phyloP scores from a whole-genome alignment of 2,329 filamentous ascomycete genomes.

The Penicillium paneum region DNA sequence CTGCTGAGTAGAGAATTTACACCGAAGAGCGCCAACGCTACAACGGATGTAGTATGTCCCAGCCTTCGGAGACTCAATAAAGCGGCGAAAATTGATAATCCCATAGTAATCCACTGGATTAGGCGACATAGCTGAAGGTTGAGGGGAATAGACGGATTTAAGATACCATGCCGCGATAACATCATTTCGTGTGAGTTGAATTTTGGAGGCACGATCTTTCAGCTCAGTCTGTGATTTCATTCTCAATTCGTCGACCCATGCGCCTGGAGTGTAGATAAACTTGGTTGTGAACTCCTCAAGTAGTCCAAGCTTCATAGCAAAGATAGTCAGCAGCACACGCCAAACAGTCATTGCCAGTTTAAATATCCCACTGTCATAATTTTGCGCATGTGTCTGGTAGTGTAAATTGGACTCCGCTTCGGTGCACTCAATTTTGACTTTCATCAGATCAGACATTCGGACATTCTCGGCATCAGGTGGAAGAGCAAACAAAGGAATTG shows the following conservation, averaged over 20 bases:
- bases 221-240: background rate
- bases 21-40: background rate
- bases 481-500: background rate
- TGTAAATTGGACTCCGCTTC: background rate
- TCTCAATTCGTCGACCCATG: background rate
- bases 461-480: background rate
- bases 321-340: background rate
- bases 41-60: background rate
- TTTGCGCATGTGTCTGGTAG: background rate
- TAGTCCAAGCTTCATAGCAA: background rate
- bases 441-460: background rate
- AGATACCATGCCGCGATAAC: background rate
- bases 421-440: background rate
- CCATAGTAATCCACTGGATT: background rate
- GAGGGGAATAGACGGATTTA: background rate
- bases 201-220: background rate
- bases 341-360: background rate
- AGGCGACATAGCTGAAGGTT: background rate
- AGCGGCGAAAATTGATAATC: background rate
- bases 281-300: background rate
- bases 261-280: background rate
- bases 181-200: background rate
- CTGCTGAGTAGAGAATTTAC: background rate
- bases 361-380: background rate
- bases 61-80: background rate